Conservation (phyloP, 768 basidiomycete genomes). For the Termitomyces sp. region DNA sequence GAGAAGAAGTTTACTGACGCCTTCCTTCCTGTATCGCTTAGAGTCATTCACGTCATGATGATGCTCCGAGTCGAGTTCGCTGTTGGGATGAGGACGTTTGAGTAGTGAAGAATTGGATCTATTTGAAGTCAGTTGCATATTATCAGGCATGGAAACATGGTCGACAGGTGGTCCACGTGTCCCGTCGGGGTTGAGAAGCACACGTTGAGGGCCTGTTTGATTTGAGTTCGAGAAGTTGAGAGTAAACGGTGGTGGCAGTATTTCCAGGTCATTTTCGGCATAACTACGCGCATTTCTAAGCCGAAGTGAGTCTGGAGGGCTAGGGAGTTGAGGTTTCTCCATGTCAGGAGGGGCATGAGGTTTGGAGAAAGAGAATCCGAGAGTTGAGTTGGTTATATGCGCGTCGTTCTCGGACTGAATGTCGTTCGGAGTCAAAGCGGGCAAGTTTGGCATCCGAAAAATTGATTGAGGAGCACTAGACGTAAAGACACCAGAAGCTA, state of each 20-base stretch:
- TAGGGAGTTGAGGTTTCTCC: slow-evolving; percentile 11
- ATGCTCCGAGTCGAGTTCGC: slow-evolving; percentile 3
- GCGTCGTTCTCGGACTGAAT: slow-evolving; percentile 8
- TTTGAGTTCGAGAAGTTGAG: slow-evolving; percentile 11
- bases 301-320: slow-evolving; percentile 12
- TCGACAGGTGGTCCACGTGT: slow-evolving; percentile 5
- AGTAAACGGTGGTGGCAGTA: slow-evolving; percentile 3
- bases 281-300: neutral
- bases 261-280: neutral
- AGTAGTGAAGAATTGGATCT: neutral
- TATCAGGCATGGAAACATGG: neutral
- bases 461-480: slow-evolving; percentile 14
- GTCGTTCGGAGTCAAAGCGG: neutral
- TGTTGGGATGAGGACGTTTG: slow-evolving; percentile 7
- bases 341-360: neutral
- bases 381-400: slow-evolving; percentile 16
- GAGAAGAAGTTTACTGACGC: neutral
- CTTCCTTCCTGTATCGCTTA: slow-evolving; percentile 10
- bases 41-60: neutral
- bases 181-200: slow-evolving; percentile 12
- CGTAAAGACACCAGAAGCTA: slow-evolving; percentile 13
- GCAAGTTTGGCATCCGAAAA: slow-evolving; percentile 10
- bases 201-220: slow-evolving; percentile 15
- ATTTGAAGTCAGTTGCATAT: neutral
- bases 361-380: slow-evolving; percentile 13